Evolutionary conservation across 108 stramenopile genomes (phyloP).

Genomic region (Skeletonema tropicum): DNA sequence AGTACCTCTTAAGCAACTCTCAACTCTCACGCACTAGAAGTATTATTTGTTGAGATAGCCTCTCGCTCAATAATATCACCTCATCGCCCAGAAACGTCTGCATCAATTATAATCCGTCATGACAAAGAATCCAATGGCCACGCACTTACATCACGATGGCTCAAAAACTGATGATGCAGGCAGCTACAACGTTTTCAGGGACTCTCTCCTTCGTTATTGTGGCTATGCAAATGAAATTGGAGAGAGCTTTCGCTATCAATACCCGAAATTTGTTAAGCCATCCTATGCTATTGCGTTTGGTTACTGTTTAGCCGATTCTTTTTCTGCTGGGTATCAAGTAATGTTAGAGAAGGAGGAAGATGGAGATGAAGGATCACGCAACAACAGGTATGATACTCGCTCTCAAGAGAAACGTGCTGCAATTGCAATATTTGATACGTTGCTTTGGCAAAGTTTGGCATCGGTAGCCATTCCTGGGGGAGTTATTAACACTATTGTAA

Average conservation of each 20-base stretch:
- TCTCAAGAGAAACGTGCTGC: conserved; percentile 42
- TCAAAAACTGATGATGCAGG: not conserved
- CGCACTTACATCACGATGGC: not conserved
- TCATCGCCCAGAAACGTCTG: too few species aligned
- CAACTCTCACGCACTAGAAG: too few species aligned
- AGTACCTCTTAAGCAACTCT: too few species aligned
- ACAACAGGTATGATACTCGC: conserved; percentile 12
- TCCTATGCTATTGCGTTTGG: conserved; percentile 81
- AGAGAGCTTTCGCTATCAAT: conserved; percentile 84
- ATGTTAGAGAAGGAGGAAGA: conserved; percentile 22
- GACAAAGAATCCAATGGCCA: not conserved
- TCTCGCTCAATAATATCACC: too few species aligned
- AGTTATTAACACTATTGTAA: conserved; percentile 78
- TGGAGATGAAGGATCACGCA: conserved; percentile 2
- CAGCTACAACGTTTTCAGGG: conserved; percentile 71
- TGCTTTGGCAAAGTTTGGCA: conserved; percentile 66
- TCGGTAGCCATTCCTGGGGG: conserved; percentile 77
- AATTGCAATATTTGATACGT: conserved; percentile 65
- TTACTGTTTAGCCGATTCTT: conserved; percentile 79
- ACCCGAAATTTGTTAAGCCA: conserved; percentile 70
- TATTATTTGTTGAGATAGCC: too few species aligned
- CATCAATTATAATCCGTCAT: not conserved
- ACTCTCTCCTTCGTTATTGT: conserved; percentile 70
- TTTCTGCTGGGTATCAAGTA: conserved; percentile 58
- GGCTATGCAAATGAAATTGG: conserved; percentile 82